Conservation (phyloP, 306 rosid genomes). For the Lagenaria siceraria region DNA sequence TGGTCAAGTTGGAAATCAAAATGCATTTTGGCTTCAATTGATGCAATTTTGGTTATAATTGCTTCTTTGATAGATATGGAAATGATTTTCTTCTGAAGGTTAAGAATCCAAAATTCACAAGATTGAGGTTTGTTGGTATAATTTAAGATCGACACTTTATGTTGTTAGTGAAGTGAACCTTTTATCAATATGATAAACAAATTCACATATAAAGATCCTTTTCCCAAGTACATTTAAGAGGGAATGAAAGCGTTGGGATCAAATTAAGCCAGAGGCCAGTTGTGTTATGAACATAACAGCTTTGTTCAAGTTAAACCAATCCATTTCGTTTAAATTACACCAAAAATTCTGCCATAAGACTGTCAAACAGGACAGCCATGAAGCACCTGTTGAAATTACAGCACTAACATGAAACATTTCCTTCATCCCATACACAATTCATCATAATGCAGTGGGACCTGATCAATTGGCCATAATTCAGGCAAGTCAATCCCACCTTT, state of each 20-base stretch:
- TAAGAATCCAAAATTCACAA: background rate
- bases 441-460: background rate
- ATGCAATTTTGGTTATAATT: background rate
- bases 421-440: background rate
- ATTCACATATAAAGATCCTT: background rate
- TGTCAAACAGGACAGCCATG: background rate
- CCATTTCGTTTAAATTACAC: background rate
- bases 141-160: background rate
- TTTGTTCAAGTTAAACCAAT: background rate
- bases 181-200: background rate
- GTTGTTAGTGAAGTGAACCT: background rate
- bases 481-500: background rate
- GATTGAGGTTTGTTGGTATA: background rate
- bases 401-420: background rate
- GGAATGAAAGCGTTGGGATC: background rate
- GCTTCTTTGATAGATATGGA: background rate
- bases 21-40: background rate
- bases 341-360: background rate
- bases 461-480: background rate
- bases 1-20: background rate
- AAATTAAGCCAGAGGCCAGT: background rate
- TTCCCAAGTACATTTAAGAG: background rate
- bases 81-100: background rate
- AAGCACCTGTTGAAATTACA: background rate
- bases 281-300: background rate